These are phyloP conservation scores for Blumeria hordei DNA, from an alignment of 2,329 filamentous ascomycete genomes.

Conservation along the genomic window DNA sequence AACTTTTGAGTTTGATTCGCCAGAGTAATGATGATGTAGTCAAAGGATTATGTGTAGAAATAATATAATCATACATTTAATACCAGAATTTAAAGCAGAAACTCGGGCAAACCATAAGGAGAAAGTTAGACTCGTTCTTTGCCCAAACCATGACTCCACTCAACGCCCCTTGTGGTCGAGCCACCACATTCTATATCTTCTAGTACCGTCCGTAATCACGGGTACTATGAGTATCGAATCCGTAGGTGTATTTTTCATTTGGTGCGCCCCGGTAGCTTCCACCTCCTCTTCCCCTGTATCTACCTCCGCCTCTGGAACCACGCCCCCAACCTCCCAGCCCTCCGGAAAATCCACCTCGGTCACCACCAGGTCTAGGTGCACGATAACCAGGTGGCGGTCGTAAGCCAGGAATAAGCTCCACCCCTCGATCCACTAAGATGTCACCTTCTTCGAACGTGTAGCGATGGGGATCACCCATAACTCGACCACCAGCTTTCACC, in stretches of 20 bases:
- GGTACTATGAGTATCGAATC: conserved; percentile 4
- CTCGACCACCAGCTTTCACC: conserved; percentile 14
- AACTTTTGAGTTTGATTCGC: too few species aligned
- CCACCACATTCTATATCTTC: neutral
- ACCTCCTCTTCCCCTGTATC: neutral
- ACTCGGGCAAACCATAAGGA: neutral
- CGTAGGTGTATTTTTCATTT: conserved; percentile 4
- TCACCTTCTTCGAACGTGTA: conserved; percentile 50
- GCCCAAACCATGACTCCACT: neutral
- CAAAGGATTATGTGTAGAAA: too few species aligned
- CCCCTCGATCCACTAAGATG: conserved; percentile 44
- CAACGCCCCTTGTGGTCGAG: neutral
- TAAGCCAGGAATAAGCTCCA: conserved; percentile 43
- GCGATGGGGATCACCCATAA: conserved; percentile 25
- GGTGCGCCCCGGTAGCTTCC: neutral
- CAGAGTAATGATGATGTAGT: too few species aligned
- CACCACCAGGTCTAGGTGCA: conserved; percentile 9
- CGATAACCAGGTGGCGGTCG: conserved; percentile 25
- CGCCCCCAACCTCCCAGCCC: conserved; percentile 2
- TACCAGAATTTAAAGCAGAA: neutral
- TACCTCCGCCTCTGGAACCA: neutral
- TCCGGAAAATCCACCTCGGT: conserved; percentile 3
- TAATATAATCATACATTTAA: neutral
- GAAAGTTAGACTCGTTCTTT: neutral
- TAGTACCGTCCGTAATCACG: conserved; percentile 7